Conservation (phyloP, 257 asterid species). For the Coffea eugenioides region DNA sequence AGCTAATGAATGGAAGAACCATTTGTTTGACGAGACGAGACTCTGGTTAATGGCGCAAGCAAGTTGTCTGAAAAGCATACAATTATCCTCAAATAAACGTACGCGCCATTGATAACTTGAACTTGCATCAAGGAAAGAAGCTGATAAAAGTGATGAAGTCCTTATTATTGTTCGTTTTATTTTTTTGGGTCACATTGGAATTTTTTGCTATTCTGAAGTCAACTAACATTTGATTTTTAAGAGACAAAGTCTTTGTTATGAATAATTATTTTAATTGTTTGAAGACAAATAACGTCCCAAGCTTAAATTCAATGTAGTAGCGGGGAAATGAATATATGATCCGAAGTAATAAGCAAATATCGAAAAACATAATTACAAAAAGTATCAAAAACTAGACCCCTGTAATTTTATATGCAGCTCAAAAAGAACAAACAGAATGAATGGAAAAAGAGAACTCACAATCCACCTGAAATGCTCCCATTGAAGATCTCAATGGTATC, state of each 20-base stretch:
- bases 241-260: background rate
- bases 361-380: no score
- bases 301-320: background rate
- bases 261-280: no score
- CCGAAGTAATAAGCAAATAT: background rate
- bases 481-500: constrained; percentile 61
- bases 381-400: background rate
- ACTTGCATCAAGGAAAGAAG: background rate
- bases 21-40: no score
- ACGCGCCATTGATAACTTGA: no score
- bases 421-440: background rate
- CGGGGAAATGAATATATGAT: no score
- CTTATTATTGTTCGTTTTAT: no score
- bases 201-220: no score
- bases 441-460: constrained; percentile 16
- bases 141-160: background rate
- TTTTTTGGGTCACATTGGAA: no score
- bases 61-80: no score
- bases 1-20: no score
- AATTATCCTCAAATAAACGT: background rate
- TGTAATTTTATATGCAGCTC: background rate
- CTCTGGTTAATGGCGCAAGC: background rate
- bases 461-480: constrained; percentile 65
- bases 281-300: background rate
- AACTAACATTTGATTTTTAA: no score